Percentiles rank a stretch among this genome's conserved stretches.
These are phyloP conservation scores for Leptographium lundbergii DNA, from an alignment of 2,329 filamentous ascomycete genomes.

Conservation along the genomic window DNA sequence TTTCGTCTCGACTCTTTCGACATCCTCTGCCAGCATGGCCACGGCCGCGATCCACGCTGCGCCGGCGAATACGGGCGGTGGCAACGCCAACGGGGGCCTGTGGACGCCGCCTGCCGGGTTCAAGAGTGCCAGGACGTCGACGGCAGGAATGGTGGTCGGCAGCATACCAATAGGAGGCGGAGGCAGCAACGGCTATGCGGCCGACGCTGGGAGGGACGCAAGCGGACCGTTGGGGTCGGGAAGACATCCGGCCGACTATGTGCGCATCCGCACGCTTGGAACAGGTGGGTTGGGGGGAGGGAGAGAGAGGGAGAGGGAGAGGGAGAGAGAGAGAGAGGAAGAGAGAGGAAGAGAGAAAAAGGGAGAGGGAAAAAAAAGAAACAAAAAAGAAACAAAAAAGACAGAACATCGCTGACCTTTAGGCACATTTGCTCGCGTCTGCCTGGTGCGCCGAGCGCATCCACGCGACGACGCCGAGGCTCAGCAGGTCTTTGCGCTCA, in stretches of 20 bases:
- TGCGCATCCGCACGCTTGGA: conserved; percentile 61
- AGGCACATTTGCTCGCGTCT: conserved; percentile 69
- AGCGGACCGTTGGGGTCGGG: not conserved
- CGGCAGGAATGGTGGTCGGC: not conserved
- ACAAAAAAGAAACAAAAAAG: not conserved
- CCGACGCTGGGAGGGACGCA: not conserved
- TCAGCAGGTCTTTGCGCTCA: conserved; percentile 64
- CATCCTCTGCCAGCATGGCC: not conserved
- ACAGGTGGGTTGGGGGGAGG: conserved; percentile 31
- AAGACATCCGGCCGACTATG: conserved; percentile 45
- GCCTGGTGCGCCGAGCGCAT: conserved; percentile 55
- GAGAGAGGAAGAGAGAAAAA: conserved; percentile 23
- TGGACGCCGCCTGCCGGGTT: not conserved
- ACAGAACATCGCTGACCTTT: not conserved
- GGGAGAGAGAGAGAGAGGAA: not conserved
- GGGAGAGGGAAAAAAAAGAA: not conserved
- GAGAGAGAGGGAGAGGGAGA: not conserved
- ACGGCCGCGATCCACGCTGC: not conserved
- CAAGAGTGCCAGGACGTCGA: not conserved
- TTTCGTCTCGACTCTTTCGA: not conserved
- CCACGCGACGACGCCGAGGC: conserved; percentile 34
- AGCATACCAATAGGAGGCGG: not conserved
- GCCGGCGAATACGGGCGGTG: not conserved
- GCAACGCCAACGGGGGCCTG: not conserved
- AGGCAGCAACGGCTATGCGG: not conserved